Evolutionary conservation across 345 rosid genomes (phyloP).

Genomic region (Pistacia atlantica): DNA sequence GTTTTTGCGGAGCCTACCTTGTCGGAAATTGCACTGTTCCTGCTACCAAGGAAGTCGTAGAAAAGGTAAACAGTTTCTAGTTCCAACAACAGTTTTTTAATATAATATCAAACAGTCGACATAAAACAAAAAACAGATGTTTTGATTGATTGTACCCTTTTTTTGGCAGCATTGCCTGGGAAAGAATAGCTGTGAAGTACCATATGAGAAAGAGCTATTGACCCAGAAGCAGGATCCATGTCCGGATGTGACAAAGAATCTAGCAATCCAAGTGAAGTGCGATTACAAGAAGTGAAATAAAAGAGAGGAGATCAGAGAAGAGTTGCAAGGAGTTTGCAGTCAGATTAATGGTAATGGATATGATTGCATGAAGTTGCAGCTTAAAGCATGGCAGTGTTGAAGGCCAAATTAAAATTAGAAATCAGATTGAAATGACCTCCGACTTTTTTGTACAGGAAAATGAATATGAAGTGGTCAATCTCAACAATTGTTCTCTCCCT

Average conservation of each 20-base stretch:
- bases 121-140: no score
- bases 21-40: constrained; percentile 62
- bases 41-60: constrained; percentile 53
- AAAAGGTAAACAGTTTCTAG: constrained; percentile 39
- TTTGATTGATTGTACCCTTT: no score
- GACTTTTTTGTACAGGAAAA: background rate
- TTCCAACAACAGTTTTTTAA: background rate
- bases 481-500: background rate
- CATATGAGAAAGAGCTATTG: constrained; percentile 43
- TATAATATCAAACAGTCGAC: no score
- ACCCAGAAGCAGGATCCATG: constrained; percentile 45
- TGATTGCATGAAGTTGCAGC: background rate
- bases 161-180: constrained; percentile 61
- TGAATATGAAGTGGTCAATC: background rate
- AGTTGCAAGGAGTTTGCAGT: background rate
- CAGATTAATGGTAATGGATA: background rate
- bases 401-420: background rate
- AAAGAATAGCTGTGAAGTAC: constrained; percentile 53
- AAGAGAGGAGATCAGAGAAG: background rate
- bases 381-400: background rate
- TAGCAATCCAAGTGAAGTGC: constrained; percentile 78
- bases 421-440: background rate
- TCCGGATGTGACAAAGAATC: constrained; percentile 42
- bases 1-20: constrained; percentile 59
- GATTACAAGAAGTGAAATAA: constrained; percentile 13